These are phyloP conservation scores for Fragosphaeria purpurea DNA, from an alignment of 2,329 filamentous ascomycete species.

Conservation along the genomic window DNA sequence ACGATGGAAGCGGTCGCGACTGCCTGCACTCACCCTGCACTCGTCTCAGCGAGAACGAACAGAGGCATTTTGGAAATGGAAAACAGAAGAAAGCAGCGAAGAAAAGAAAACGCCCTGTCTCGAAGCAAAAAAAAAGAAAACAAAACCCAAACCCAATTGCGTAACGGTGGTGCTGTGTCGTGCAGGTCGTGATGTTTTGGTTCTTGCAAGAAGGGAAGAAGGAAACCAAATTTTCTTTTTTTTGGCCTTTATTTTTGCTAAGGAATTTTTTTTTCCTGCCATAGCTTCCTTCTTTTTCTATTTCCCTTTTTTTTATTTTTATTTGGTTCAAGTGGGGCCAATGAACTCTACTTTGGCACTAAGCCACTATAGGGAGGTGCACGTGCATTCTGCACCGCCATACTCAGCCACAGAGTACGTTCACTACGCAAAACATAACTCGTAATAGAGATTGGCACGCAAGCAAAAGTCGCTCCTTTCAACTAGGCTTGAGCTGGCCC, in stretches of 20 bases:
- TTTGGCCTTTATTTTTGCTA: slow-evolving; percentile 8
- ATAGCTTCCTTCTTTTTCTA: slow-evolving; percentile 6
- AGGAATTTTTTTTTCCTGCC: slow-evolving; percentile 15
- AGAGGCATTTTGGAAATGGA: slow-evolving; percentile 57
- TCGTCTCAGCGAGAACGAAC: slow-evolving; percentile 89
- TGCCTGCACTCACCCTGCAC: slow-evolving; percentile 53
- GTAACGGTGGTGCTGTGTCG: too few species aligned
- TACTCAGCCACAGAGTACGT: not conserved
- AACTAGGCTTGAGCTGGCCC: not conserved
- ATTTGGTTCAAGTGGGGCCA: slow-evolving; percentile 10
- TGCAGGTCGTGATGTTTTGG: too few species aligned
- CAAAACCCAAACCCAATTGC: too few species aligned
- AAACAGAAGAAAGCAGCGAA: not conserved
- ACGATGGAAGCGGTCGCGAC: not conserved
- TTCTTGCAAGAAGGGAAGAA: not conserved
- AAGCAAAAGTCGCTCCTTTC: not conserved
- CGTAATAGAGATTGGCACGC: not conserved
- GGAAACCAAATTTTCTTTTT: slow-evolving; percentile 13
- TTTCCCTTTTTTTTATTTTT: not conserved
- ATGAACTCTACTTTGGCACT: slow-evolving; percentile 6
- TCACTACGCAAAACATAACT: not conserved
- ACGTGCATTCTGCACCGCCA: not conserved
- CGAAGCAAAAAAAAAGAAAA: not conserved
- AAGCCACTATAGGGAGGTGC: slow-evolving; percentile 3
- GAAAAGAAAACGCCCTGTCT: too few species aligned